These are phyloP conservation scores for Lentinus brumalis DNA, from an alignment of 768 basidiomycete genomes.

Conservation along the genomic window DNA sequence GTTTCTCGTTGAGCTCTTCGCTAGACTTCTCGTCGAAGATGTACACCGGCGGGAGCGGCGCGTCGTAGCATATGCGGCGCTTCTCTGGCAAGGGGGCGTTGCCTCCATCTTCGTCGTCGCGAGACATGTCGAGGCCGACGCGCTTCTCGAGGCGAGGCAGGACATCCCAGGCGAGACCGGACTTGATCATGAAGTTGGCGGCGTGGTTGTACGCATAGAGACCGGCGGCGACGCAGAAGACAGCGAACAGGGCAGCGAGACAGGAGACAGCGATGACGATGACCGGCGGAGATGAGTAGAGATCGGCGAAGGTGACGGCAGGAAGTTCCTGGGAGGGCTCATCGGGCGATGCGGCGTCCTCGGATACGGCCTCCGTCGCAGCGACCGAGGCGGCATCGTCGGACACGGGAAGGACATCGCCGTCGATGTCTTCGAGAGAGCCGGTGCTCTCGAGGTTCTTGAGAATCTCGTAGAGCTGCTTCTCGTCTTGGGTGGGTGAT, in stretches of 20 bases:
- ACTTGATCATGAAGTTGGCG: conserved; percentile 12
- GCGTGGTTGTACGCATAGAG: conserved; percentile 25
- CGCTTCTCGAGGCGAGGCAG: conserved; percentile 25
- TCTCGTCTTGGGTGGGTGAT: conserved; percentile 29
- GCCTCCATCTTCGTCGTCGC: conserved; percentile 14
- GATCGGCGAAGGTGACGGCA: not conserved
- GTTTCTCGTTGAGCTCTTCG: conserved; percentile 7
- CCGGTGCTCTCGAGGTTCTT: conserved; percentile 10
- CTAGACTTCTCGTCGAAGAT: conserved; percentile 2
- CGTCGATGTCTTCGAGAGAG: conserved; percentile 26
- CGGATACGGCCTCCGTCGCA: not conserved
- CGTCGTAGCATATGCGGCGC: conserved; percentile 15
- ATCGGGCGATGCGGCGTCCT: not conserved
- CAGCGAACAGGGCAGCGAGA: conserved; percentile 21
- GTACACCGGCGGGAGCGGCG: conserved; percentile 3
- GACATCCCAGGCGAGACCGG: conserved; percentile 24
- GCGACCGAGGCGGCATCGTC: not conserved
- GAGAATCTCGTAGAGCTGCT: conserved; percentile 28
- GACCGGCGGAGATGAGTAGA: conserved; percentile 10
- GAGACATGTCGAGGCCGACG: conserved; percentile 7
- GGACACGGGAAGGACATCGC: conserved; percentile 11
- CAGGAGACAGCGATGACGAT: conserved; percentile 24
- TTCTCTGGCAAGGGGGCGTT: conserved; percentile 16
- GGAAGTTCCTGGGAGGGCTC: conserved; percentile 1
- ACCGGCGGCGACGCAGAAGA: conserved; percentile 26